Base-by-base conservation (phyloP, 164 flowering plant genomes). In the Stephania cephalantha region DNA sequence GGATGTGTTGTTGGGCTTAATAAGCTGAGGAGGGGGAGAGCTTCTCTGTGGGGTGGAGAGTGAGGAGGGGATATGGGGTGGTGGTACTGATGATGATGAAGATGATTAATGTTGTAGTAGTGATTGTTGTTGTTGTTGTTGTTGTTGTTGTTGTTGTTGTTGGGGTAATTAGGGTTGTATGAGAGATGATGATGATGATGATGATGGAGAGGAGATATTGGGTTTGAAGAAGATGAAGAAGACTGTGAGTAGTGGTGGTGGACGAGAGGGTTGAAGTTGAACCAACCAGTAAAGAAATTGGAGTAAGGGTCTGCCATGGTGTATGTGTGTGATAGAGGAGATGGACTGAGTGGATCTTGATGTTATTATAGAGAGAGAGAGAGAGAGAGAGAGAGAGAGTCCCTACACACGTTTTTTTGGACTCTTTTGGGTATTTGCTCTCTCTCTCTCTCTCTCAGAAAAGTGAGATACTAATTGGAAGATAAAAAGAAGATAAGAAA, bases 41-140 rank as follows among this genome's bases (percentile, higher is more conserved):
- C 94, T 84, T 89, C 93, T 82, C 79, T 88, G 8, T 86, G 83
- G 45, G 97, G 97, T 18, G 97, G 95, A 68, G 97, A 90, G 2
- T 90, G 80, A 9, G 97, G 90, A 58, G 84, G 77, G 31, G 79
- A 58, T 10, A 6, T 15, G 64, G 11, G 55, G 55, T 66, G 75
- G 7, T 74, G 35, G 18, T 71, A 45, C 58, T 35, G 70, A 4
- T 78, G 82, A 52, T 68, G 53, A 53, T 71, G 75, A 31, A 46
- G 42, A 35, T 68, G 53, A 53, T 71, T 73, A 31, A 46, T 74
- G 30, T 68, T 72, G 64, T 22, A 31, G 58, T 48, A 8, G 29
- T 73, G 75, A 9, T 78, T 74, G 68, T 20, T 73, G 68, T 20
- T 73, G 76, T 25, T 75, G 79, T 52, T 76, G 76, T 71, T 65